These are phyloP conservation scores for Intubia oerlemansii DNA, from an alignment of 2,329 filamentous ascomycete genomes.

Conservation along the genomic window DNA sequence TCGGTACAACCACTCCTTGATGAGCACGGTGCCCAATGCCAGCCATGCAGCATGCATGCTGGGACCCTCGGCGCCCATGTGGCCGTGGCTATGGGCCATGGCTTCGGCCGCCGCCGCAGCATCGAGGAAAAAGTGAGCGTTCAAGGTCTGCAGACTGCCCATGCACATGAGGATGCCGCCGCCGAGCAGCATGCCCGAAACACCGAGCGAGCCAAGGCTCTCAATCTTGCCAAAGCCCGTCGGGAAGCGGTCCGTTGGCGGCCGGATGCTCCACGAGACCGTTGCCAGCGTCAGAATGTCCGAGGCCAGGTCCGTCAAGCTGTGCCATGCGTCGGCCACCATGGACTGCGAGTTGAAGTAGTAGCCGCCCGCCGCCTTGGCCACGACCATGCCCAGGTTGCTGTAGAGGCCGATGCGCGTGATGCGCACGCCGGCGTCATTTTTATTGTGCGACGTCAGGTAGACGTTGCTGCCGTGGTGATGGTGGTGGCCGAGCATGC, in stretches of 20 bases:
- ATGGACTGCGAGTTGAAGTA: constrained; percentile 87
- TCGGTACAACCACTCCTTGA: constrained; percentile 95
- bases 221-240: constrained; percentile 95
- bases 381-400: constrained; percentile 85
- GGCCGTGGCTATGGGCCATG: constrained; percentile 37
- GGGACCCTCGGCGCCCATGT: constrained; percentile 32
- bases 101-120: constrained; percentile 28
- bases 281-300: constrained; percentile 88
- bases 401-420: constrained; percentile 74
- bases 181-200: constrained; percentile 73
- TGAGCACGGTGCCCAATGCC: constrained; percentile 65
- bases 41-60: constrained; percentile 92
- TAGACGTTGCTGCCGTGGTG: constrained; percentile 76
- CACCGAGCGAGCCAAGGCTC: constrained; percentile 78
- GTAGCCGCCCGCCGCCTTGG: constrained; percentile 82
- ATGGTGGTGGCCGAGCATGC: constrained; percentile 43
- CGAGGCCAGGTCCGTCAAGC: constrained; percentile 82
- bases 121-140: constrained; percentile 53
- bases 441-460: constrained; percentile 61
- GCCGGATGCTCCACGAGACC: constrained; percentile 78
- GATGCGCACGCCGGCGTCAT: constrained; percentile 84
- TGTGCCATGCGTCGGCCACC: constrained; percentile 87
- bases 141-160: constrained; percentile 48
- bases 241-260: constrained; percentile 66
- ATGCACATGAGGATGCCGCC: constrained; percentile 87